phyloP scores from a whole-genome alignment of 208 protist species.

The Trypanosomatidae sp. region DNA sequence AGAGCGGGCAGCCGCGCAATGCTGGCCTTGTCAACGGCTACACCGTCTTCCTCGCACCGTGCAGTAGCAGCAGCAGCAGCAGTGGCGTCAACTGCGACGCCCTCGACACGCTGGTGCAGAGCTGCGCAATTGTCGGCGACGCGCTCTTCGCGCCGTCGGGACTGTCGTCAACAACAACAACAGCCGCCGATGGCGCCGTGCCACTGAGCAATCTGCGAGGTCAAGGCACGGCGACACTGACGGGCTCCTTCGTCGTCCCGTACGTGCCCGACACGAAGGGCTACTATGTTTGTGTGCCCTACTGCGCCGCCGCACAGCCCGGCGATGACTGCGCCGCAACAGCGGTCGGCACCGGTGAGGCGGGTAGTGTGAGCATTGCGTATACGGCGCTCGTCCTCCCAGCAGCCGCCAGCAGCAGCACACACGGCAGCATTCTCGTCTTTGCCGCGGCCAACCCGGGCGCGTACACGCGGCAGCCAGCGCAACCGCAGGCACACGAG shows the following conservation, averaged over 20 bases:
- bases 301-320: conserved; percentile 53
- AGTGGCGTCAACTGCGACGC: conserved; percentile 16
- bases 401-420: too few relatives aligned
- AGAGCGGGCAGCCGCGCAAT: conserved; percentile 33
- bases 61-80: conserved; percentile 11
- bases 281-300: conserved; percentile 76
- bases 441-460: conserved; percentile 42
- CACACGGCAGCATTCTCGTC: too few relatives aligned
- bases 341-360: conserved; percentile 10
- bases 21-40: conserved; percentile 26
- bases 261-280: conserved; percentile 21
- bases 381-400: conserved; percentile 41
- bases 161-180: neutral
- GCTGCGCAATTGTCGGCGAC: conserved; percentile 17
- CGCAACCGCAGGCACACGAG: conserved; percentile 56
- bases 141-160: conserved; percentile 1
- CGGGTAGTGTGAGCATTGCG: conserved; percentile 19
- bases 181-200: conserved; percentile 4
- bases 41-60: conserved; percentile 58
- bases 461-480: conserved; percentile 41
- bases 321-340: too few relatives aligned
- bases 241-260: conserved; percentile 45
- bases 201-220: conserved; percentile 14
- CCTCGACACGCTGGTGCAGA: conserved; percentile 19
- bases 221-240: conserved; percentile 10